These are phyloP conservation scores for Neolentinus lepideus DNA, from an alignment of 1,284 basidiomycete genomes.

Conservation along the genomic window DNA sequence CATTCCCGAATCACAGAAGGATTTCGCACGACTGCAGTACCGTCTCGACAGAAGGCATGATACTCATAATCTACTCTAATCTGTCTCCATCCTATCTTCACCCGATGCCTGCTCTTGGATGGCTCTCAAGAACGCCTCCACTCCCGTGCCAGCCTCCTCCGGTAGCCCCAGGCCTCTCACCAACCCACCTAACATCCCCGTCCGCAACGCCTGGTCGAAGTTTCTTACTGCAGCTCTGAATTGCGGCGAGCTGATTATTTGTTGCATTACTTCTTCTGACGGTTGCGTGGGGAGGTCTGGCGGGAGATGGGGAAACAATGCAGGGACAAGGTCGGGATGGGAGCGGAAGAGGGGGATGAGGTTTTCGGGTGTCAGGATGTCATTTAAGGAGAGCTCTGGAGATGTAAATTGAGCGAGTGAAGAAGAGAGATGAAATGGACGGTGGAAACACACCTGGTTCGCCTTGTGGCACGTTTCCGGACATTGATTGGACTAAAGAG, in stretches of 20 bases:
- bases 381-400: slow-evolving; percentile 57
- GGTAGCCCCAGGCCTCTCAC: slow-evolving; percentile 71
- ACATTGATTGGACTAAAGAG: slow-evolving; percentile 24
- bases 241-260: slow-evolving; percentile 47
- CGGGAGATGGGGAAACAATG: slow-evolving; percentile 73
- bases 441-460: slow-evolving; percentile 9
- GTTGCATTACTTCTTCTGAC: slow-evolving; percentile 53
- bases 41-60: background rate
- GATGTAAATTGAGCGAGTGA: no score
- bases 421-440: background rate
- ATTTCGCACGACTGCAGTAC: no score
- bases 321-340: slow-evolving; percentile 55
- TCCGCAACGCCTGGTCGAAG: slow-evolving; percentile 71
- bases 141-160: slow-evolving; percentile 67
- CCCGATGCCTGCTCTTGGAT: slow-evolving; percentile 62
- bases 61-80: slow-evolving; percentile 24
- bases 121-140: slow-evolving; percentile 66
- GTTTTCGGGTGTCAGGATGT: slow-evolving; percentile 68
- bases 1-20: no score
- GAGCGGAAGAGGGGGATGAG: slow-evolving; percentile 60
- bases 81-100: slow-evolving; percentile 53
- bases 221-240: slow-evolving; percentile 57
- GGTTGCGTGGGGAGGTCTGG: slow-evolving; percentile 62
- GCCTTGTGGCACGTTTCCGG: slow-evolving; percentile 10
- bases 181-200: slow-evolving; percentile 63